Evolutionary conservation across 345 rosid species (phyloP), one percentile per base, ranked within the genome.

Genomic region (Laguncularia racemosa): DNA sequence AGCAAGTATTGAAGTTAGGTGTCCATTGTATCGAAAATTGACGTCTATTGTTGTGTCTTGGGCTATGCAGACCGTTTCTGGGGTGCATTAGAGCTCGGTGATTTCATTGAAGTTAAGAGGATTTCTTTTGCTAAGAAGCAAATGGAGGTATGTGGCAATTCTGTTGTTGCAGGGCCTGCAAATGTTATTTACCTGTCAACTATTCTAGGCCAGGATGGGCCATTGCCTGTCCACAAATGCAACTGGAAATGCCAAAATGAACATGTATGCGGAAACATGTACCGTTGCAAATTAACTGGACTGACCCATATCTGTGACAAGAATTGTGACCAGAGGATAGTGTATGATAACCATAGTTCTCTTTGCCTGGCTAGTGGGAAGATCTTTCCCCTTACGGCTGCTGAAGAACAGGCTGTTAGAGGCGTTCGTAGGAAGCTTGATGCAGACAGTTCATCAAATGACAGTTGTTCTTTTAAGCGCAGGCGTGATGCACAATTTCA

Each of bases 371-470:
- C 85, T 10, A 93, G 99, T 48, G 66, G 95, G 59, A 73, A 72
- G 75, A 61, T 93, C 55, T 87, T 85, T 67, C 97, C 97, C 57
- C 87, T 93, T 52, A 67, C 97, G 0, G 73, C 68, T 8, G 71
- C 63, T 20, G 99, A 89, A 82, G 90, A 89, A 58, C 99, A 86
- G 73, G 99, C 96, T 11, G 95, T 93, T 56, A 79, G 80, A 81
- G 99, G 99, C 12, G 84, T 93, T 28, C 79, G 99, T 59, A 82
- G 99, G 95, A 93, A 87, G 97, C 84, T 83, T 16, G 97, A 93
- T 55, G 75, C 78, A 55, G 99, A 86, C 51, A 80, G 55, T 68
- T 71, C 83, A 61, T 68, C 99, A 57, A 59, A 84, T 55, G 97
- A 93, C 63, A 71, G 72, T 69, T 85, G 91, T 57, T 73, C 80